phyloP scores from a whole-genome alignment of 139 green algal genomes.

The Micromonas commoda region DNA sequence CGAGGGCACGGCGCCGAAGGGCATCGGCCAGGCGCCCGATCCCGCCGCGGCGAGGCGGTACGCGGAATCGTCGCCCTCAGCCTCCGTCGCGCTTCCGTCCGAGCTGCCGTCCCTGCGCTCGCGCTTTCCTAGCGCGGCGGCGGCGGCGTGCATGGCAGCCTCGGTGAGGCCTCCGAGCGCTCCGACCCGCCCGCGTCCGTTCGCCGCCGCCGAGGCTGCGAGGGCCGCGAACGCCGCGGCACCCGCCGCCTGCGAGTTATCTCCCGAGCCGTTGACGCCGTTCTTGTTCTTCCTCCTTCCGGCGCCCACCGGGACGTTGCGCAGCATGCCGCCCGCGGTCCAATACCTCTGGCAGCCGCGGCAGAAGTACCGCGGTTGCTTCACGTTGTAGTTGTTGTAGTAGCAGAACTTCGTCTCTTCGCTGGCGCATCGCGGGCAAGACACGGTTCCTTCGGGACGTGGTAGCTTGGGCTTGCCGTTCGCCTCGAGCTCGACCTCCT shows the following conservation, averaged over 20 bases:
- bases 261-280: no score
- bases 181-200: background rate
- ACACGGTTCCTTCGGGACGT: slow-evolving; percentile 28
- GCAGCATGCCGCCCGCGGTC: slow-evolving; percentile 80
- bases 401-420: slow-evolving; percentile 94
- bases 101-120: slow-evolving; percentile 7
- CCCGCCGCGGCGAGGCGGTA: no score
- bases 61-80: no score
- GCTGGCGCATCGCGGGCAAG: slow-evolving; percentile 73
- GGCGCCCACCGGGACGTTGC: slow-evolving; percentile 77
- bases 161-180: background rate
- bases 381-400: slow-evolving; percentile 98
- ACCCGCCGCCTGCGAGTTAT: no score
- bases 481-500: background rate
- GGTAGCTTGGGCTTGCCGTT: background rate
- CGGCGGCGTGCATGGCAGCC: background rate
- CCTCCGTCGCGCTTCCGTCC: slow-evolving; percentile 6
- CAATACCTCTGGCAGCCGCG: slow-evolving; percentile 75
- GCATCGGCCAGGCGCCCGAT: no score
- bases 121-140: background rate
- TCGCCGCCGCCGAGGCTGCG: background rate
- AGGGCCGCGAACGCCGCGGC: no score
- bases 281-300: slow-evolving; percentile 72
- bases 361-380: slow-evolving; percentile 87
- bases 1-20: no score